Evolutionary conservation across 1,284 basidiomycete species (phyloP).

Genomic region (Trametes polyzona): DNA sequence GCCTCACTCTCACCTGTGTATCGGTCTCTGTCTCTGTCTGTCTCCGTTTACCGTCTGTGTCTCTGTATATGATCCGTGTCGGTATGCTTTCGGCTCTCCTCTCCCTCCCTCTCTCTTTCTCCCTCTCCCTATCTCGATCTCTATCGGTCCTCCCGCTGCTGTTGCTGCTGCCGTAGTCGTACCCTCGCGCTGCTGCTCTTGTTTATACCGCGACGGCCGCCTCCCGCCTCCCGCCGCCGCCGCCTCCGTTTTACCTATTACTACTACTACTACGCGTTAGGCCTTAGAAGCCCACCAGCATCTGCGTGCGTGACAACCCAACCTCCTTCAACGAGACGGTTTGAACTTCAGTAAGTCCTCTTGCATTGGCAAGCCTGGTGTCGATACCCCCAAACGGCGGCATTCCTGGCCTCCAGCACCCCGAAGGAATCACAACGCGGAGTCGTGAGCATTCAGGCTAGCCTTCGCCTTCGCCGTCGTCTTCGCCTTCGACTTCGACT

Average conservation of each 20-base stretch:
- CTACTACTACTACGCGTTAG: too few relatives aligned
- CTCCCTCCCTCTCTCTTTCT: background rate
- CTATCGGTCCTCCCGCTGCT: background rate
- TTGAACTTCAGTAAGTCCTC: too few relatives aligned
- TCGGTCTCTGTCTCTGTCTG: background rate
- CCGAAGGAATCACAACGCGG: too few relatives aligned
- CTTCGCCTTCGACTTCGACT: background rate
- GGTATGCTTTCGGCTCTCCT: background rate
- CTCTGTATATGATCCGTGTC: background rate
- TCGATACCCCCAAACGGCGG: too few relatives aligned
- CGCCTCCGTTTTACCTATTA: too few relatives aligned
- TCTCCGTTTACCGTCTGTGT: background rate
- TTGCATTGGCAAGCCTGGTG: too few relatives aligned
- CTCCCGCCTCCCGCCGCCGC: background rate
- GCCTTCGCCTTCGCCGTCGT: background rate
- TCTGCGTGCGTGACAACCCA: too few relatives aligned
- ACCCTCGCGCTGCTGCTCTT: background rate
- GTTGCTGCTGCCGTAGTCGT: too few relatives aligned
- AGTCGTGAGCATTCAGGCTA: background rate
- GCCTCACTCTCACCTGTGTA: background rate
- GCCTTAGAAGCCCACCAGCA: too few relatives aligned
- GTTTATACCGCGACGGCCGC: constrained; percentile 3
- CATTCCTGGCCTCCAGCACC: too few relatives aligned
- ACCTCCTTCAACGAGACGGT: too few relatives aligned
- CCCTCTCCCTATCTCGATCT: background rate